These are phyloP conservation scores for Kregervanrija fluxuum DNA, from an alignment of 805 yeast species.

Conservation along the genomic window DNA sequence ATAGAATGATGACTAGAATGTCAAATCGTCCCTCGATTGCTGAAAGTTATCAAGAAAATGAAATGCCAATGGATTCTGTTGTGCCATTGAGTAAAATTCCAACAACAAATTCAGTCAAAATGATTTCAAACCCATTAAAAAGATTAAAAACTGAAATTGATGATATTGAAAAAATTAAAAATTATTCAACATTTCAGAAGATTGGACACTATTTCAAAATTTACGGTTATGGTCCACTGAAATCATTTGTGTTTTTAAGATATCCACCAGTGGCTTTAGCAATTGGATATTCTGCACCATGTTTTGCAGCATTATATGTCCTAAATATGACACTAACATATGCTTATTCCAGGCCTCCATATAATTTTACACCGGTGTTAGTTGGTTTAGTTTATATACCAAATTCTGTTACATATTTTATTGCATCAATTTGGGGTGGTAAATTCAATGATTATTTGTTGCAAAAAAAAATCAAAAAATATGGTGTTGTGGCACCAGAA, in stretches of 20 bases:
- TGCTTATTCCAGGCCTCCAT: slow-evolving; percentile 56
- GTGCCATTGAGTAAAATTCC: slow-evolving; percentile 28
- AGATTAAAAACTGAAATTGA: slow-evolving; percentile 18
- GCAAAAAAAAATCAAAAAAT: slow-evolving; percentile 40
- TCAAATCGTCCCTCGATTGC: slow-evolving; percentile 21
- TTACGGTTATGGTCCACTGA: slow-evolving; percentile 50
- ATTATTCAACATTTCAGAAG: slow-evolving; percentile 11
- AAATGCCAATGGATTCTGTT: slow-evolving; percentile 32
- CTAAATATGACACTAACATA: slow-evolving; percentile 69
- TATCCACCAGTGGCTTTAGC: slow-evolving; percentile 74
- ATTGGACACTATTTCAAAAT: slow-evolving; percentile 33
- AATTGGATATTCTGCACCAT: slow-evolving; percentile 58
- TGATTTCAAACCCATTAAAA: slow-evolving; percentile 13
- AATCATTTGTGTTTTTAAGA: slow-evolving; percentile 49
- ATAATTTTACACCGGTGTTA: slow-evolving; percentile 56
- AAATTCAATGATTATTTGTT: slow-evolving; percentile 65
- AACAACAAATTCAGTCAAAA: slow-evolving; percentile 14
- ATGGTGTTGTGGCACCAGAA: slow-evolving; percentile 68
- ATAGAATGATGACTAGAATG: slow-evolving; percentile 29
- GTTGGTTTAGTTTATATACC: slow-evolving; percentile 78
- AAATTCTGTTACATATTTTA: slow-evolving; percentile 67
- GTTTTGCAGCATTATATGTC: slow-evolving; percentile 64
- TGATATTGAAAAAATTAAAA: slow-evolving; percentile 14
- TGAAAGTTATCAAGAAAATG: slow-evolving; percentile 20
- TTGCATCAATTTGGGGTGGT: slow-evolving; percentile 78